Conservation (phyloP, 805 yeast species). For the Scheffersomyces ergatensis region DNA sequence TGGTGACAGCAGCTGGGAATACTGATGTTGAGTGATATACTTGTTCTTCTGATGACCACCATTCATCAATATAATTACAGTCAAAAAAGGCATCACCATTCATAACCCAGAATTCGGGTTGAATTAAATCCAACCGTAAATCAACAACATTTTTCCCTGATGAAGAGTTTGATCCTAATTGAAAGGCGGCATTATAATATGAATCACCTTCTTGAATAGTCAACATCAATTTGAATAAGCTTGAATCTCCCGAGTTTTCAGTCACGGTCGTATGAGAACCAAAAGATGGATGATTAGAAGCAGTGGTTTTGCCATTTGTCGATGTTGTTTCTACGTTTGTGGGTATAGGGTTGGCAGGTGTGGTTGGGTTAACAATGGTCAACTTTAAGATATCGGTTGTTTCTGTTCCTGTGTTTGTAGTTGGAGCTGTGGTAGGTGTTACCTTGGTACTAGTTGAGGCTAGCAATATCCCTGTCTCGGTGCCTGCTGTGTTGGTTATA, state of each 20-base stretch:
- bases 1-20: constrained; percentile 14
- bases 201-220: constrained; percentile 11
- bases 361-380: neutral
- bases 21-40: neutral
- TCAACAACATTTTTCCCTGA: constrained; percentile 1
- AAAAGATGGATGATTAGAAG: neutral
- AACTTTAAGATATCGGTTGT: neutral
- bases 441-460: neutral
- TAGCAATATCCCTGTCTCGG: neutral
- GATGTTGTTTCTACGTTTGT: neutral
- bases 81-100: constrained; percentile 19
- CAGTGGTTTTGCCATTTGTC: neutral
- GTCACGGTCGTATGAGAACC: neutral
- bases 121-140: constrained; percentile 29
- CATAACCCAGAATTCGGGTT: constrained; percentile 39
- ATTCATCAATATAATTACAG: constrained; percentile 19
- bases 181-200: constrained; percentile 14
- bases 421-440: neutral
- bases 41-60: constrained; percentile 14
- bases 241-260: constrained; percentile 1
- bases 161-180: constrained; percentile 3
- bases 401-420: neutral
- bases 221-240: constrained; percentile 10
- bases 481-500: neutral
- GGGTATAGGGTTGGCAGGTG: neutral